phyloP scores from a whole-genome alignment of 2,329 filamentous ascomycete genomes.

The Colletotrichum euphorbiae region DNA sequence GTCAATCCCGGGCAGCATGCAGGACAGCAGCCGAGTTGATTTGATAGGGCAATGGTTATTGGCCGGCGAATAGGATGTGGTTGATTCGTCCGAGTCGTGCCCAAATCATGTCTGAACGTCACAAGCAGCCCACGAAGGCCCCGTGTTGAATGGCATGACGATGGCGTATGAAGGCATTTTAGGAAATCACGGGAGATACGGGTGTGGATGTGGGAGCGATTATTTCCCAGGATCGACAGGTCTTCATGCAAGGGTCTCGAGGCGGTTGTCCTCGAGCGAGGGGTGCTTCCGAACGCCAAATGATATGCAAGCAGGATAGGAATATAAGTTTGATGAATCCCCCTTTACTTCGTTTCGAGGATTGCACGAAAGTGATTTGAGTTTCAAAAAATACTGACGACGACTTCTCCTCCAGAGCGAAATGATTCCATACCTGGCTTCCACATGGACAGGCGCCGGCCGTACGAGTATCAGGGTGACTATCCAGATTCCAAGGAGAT shows the following conservation, averaged over 20 bases:
- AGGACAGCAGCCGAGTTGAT: neutral
- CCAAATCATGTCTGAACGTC: neutral
- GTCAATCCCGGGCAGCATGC: neutral
- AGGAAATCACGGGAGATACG: neutral
- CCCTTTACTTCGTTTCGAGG: too few relatives aligned
- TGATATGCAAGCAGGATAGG: neutral
- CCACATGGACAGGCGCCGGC: too few relatives aligned
- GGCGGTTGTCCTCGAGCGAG: neutral
- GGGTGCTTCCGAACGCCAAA: neutral
- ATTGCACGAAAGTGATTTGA: too few relatives aligned
- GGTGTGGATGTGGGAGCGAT: neutral
- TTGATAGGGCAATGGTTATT: neutral
- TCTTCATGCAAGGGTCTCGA: slow-evolving; percentile 16
- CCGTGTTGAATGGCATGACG: slow-evolving; percentile 25
- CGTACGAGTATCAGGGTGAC: neutral
- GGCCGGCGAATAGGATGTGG: neutral
- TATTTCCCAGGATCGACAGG: slow-evolving; percentile 23
- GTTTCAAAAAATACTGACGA: too few relatives aligned
- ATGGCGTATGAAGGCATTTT: neutral
- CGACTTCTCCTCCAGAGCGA: too few relatives aligned
- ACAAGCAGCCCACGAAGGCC: neutral
- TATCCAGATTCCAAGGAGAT: too few relatives aligned
- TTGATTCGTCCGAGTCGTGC: neutral
- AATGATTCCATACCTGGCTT: too few relatives aligned
- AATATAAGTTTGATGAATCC: neutral